Conservation (phyloP, 2,329 filamentous ascomycete species). For the Arthrobotrys conoides region DNA sequence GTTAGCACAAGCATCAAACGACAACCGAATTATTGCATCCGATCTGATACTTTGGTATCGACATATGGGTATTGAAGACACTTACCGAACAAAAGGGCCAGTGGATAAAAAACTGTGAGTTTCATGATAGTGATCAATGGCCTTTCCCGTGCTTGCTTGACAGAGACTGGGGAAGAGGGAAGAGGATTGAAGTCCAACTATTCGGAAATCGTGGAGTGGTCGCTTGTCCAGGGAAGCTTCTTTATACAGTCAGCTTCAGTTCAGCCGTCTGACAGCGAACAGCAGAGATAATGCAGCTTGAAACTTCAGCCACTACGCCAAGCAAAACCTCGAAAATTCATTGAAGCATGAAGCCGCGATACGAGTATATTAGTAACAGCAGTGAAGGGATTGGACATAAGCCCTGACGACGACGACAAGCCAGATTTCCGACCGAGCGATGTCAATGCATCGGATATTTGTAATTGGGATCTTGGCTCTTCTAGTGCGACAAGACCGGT, state of each 20-base stretch:
- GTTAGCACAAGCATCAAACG: background rate
- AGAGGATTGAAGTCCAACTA: background rate
- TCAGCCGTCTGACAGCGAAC: slow-evolving; percentile 13
- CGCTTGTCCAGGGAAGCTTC: background rate
- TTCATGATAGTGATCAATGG: slow-evolving; percentile 2
- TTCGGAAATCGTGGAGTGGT: background rate
- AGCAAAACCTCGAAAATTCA: slow-evolving; percentile 6
- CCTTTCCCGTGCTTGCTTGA: background rate
- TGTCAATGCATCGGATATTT: background rate
- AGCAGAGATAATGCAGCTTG: slow-evolving; percentile 2
- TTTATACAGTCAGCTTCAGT: slow-evolving; percentile 20
- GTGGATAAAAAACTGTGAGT: slow-evolving; percentile 4
- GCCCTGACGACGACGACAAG: slow-evolving; percentile 11
- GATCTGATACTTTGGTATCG: background rate
- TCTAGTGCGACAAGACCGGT: slow-evolving; percentile 2
- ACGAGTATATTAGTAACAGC: slow-evolving; percentile 11
- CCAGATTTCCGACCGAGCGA: slow-evolving; percentile 27
- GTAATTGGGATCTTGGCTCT: slow-evolving; percentile 19
- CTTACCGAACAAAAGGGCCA: slow-evolving; percentile 16
- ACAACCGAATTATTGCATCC: background rate
- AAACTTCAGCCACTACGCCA: slow-evolving; percentile 20
- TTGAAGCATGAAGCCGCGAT: slow-evolving; percentile 7
- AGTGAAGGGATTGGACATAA: slow-evolving; percentile 12
- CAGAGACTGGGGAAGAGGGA: background rate
- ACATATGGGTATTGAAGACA: background rate